These are phyloP conservation scores for Fusarium dlaminii DNA, from an alignment of 2,329 filamentous ascomycete species.

Conservation along the genomic window DNA sequence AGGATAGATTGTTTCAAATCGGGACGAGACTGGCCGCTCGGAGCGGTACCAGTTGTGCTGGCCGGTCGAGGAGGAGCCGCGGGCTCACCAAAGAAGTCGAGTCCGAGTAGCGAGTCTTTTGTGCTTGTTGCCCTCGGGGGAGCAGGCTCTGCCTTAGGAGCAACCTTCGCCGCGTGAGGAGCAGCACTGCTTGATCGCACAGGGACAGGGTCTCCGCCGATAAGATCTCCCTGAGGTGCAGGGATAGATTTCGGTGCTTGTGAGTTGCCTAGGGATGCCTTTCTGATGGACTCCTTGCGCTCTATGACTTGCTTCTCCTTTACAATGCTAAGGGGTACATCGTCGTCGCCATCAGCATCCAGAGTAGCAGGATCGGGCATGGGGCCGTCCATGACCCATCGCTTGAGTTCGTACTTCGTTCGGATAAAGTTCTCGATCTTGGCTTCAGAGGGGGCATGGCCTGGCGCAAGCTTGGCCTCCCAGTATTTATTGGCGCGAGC, in stretches of 20 bases:
- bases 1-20: conserved; percentile 98
- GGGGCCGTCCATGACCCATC: conserved; percentile 98
- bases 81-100: conserved; percentile 88
- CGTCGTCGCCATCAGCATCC: conserved; percentile 85
- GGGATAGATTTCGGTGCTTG: conserved; percentile 46
- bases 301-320: conserved; percentile 74
- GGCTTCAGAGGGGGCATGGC: conserved; percentile 91
- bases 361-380: conserved; percentile 93
- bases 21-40: conserved; percentile 77
- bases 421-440: conserved; percentile 99
- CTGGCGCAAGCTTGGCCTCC: conserved; percentile 91
- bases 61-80: conserved; percentile 81
- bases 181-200: conserved; percentile 79
- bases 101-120: conserved; percentile 88
- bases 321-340: conserved; percentile 71
- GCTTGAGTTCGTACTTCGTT: conserved; percentile 98
- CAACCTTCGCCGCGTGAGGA: conserved; percentile 65
- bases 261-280: conserved; percentile 64
- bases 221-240: conserved; percentile 76
- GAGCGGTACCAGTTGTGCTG: conserved; percentile 75
- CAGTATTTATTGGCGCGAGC: conserved; percentile 97
- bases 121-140: conserved; percentile 75
- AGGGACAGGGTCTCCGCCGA: conserved; percentile 78
- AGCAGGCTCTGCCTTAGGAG: conserved; percentile 69
- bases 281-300: conserved; percentile 66